phyloP scores from a whole-genome alignment of 2,329 filamentous ascomycete species.

The Thelonectria blattea region DNA sequence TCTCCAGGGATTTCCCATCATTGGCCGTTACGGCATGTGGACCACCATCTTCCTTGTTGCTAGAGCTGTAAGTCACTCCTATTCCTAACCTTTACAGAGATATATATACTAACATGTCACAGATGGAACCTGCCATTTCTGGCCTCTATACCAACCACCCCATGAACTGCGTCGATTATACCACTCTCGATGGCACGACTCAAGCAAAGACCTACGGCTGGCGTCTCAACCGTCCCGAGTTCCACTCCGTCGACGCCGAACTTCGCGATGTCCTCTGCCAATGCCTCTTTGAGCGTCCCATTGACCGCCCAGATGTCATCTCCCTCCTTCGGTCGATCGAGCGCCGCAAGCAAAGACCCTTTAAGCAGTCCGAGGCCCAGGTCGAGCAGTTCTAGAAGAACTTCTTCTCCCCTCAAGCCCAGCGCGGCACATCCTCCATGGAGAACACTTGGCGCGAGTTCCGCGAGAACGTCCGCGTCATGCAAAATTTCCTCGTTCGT shows the following conservation, averaged over 20 bases:
- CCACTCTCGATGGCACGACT: neutral
- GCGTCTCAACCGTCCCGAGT: constrained; percentile 20
- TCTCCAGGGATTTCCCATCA: constrained; percentile 21
- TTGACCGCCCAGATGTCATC: constrained; percentile 35
- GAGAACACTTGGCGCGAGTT: too few relatives aligned
- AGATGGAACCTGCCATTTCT: constrained; percentile 41
- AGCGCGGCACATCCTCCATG: neutral
- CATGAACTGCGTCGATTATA: constrained; percentile 15
- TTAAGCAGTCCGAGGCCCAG: constrained; percentile 24
- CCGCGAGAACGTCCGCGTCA: too few relatives aligned
- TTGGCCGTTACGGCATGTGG: constrained; percentile 40
- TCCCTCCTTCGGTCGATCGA: constrained; percentile 29
- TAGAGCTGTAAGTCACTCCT: constrained; percentile 30
- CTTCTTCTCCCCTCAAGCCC: constrained; percentile 14
- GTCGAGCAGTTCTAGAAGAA: constrained; percentile 29
- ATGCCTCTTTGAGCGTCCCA: constrained; percentile 38
- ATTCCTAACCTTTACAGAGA: too few relatives aligned
- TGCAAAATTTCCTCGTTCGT: too few relatives aligned
- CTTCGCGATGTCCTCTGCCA: constrained; percentile 32
- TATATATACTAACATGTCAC: constrained; percentile 12
- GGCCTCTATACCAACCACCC: constrained; percentile 20
- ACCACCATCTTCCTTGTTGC: constrained; percentile 40
- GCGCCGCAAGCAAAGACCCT: constrained; percentile 28
- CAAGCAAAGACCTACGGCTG: constrained; percentile 32
- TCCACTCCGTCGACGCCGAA: constrained; percentile 26